Evolutionary conservation across 495 filamentous ascomycete genomes (phyloP), one percentile per base, ranked within the genome.

Genomic region (Tuber melanosporum): DNA sequence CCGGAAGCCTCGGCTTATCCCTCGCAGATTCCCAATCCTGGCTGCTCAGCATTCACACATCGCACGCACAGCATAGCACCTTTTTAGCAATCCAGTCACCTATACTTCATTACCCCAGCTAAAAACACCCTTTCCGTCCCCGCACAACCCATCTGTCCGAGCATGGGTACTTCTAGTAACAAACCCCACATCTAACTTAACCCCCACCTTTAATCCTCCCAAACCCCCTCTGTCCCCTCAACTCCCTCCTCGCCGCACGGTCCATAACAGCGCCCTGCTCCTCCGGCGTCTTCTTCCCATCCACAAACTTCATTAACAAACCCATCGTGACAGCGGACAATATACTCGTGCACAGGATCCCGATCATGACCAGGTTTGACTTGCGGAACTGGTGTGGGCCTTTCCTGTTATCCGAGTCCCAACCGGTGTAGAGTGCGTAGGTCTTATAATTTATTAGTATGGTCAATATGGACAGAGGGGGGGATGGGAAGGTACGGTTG

Each of bases 311-410:
- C 44, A 94, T 84, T 73, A 93, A 80, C n/a, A 91, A 78, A 47
- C 90, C 88, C 91, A 94, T 93, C 52, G 86, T 78, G 12, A 89
- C 80, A 20, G 91, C 90, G 79, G 91, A 90, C 3, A 92, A 77
- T 71, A 97, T 95, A 84, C 92, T 95, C 45, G 89, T 84, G 79
- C 89, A 89, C 41, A 97, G 84, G 75, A 97, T 97, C 17, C 92
- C 94, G 49, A 97, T 89, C 94, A 97, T 96, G 62, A 91, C 89
- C 75, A 94, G 83, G 81, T 95, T 97, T 84, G 93, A 95, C 84
- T 91, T 91, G 39, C 93, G 88, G 83, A 92, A 97, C 84, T 92
- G 91, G 77, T 89, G 86, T 32, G 88, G 88, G 0, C 93, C 93
- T 1, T 85, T 85, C 49, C 86, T 86, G 26, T 88, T 88, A 85